phyloP scores from a whole-genome alignment of 495 filamentous ascomycete genomes.

The Halenospora varia region DNA sequence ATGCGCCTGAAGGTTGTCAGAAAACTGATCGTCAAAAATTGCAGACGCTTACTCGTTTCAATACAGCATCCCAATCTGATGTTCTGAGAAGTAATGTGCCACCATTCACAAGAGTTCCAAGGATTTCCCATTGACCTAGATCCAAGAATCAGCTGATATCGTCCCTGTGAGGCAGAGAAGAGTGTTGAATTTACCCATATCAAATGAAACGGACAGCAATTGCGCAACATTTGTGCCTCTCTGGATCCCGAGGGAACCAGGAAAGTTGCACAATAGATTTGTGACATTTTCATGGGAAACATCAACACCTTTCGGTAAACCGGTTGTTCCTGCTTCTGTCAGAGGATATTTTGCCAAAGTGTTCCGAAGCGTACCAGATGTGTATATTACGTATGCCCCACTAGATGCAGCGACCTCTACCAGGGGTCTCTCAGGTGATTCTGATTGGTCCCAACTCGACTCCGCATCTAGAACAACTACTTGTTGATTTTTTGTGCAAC shows the following conservation, averaged over 20 bases:
- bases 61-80: constrained; percentile 2
- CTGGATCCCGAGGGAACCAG: constrained; percentile 31
- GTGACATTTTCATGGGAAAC: constrained; percentile 31
- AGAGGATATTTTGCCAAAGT: not conserved
- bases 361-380: constrained; percentile 21
- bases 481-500: not conserved
- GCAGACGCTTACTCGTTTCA: constrained; percentile 1
- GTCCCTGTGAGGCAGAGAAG: not conserved
- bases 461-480: constrained; percentile 6
- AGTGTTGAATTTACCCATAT: constrained; percentile 31
- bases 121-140: constrained; percentile 37
- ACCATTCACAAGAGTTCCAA: constrained; percentile 34
- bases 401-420: constrained; percentile 24
- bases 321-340: constrained; percentile 28
- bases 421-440: constrained; percentile 9
- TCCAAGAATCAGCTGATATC: constrained; percentile 22
- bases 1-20: not conserved
- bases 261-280: constrained; percentile 29
- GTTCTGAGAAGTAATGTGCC: constrained; percentile 25
- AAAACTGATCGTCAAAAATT: not conserved
- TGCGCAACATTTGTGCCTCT: constrained; percentile 34
- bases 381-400: constrained; percentile 40
- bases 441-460: not conserved
- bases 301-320: constrained; percentile 37
- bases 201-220: constrained; percentile 35